Conservation (phyloP, 352 stramenopile species). For the Phytophthora megakarya region DNA sequence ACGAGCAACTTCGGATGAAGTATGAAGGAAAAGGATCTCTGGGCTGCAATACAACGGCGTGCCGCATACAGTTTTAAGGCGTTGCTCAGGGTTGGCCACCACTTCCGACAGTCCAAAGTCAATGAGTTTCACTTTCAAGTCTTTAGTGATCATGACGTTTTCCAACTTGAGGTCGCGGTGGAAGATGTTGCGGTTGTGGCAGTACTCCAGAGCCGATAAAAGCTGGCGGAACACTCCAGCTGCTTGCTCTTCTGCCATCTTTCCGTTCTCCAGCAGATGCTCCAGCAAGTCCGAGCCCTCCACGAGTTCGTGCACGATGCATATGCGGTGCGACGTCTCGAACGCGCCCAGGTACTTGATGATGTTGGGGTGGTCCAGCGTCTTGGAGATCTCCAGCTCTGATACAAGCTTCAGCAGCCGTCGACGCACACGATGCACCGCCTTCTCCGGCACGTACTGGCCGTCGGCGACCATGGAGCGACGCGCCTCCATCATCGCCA, state of each 20-base stretch:
- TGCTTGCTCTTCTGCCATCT: slow-evolving; percentile 68
- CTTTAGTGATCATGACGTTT: slow-evolving; percentile 94
- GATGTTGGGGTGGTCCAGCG: slow-evolving; percentile 78
- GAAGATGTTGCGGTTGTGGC: slow-evolving; percentile 90
- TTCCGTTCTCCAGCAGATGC: slow-evolving; percentile 69
- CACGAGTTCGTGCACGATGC: slow-evolving; percentile 81
- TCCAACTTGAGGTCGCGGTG: slow-evolving; percentile 96
- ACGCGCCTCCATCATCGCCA: slow-evolving; percentile 74
- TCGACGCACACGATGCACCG: slow-evolving; percentile 67
- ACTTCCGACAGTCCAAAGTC: slow-evolving; percentile 95
- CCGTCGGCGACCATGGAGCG: slow-evolving; percentile 79
- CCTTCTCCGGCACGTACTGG: slow-evolving; percentile 63
- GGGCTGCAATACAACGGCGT: slow-evolving; percentile 85
- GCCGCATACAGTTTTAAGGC: slow-evolving; percentile 74
- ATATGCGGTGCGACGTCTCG: slow-evolving; percentile 81
- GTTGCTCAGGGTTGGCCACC: slow-evolving; percentile 65
- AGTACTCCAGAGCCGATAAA: slow-evolving; percentile 92
- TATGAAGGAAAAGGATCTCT: slow-evolving; percentile 74
- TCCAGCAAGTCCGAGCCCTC: slow-evolving; percentile 76
- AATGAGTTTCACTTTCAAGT: slow-evolving; percentile 94
- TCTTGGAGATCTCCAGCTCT: slow-evolving; percentile 82
- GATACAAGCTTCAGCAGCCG: slow-evolving; percentile 81
- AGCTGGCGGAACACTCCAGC: slow-evolving; percentile 81
- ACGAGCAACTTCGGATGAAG: slow-evolving; percentile 21
- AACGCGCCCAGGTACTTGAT: slow-evolving; percentile 76